Evolutionary conservation across 2,329 filamentous ascomycete species (phyloP).

Genomic region (Cyclaneusma minus): DNA sequence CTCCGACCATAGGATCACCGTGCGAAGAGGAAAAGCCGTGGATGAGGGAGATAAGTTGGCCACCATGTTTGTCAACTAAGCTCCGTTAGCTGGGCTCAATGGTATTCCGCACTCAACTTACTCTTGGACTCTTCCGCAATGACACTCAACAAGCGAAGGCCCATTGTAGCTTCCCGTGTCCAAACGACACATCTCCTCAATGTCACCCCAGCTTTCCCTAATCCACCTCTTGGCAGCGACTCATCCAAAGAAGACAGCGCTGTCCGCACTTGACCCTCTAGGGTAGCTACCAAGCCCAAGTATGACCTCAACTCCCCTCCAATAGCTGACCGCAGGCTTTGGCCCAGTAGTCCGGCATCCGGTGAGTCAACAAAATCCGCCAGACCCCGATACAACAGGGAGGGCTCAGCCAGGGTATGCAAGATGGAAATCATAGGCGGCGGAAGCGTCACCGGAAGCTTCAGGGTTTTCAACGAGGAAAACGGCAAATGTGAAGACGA

Average conservation of each 20-base stretch:
- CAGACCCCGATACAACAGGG: slow-evolving; percentile 73
- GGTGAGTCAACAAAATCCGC: slow-evolving; percentile 68
- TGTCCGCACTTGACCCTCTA: slow-evolving; percentile 82
- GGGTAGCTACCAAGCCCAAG: slow-evolving; percentile 73
- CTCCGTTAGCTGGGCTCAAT: slow-evolving; percentile 5
- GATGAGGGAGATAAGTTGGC: slow-evolving; percentile 84
- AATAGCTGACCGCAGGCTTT: slow-evolving; percentile 82
- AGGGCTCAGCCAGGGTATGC: slow-evolving; percentile 82
- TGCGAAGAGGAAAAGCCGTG: slow-evolving; percentile 88
- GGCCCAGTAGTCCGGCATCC: slow-evolving; percentile 72
- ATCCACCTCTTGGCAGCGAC: slow-evolving; percentile 47
- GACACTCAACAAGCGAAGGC: slow-evolving; percentile 77
- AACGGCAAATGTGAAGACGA: slow-evolving; percentile 79
- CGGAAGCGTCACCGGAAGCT: slow-evolving; percentile 64
- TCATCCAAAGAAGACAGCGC: slow-evolving; percentile 64
- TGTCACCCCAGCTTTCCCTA: slow-evolving; percentile 80
- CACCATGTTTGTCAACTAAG: slow-evolving; percentile 51
- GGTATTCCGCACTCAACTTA: slow-evolving; percentile 25
- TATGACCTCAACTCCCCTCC: slow-evolving; percentile 77
- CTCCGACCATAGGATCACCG: slow-evolving; percentile 85
- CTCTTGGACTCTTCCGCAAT: slow-evolving; percentile 84
- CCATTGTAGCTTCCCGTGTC: slow-evolving; percentile 96
- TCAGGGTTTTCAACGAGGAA: slow-evolving; percentile 49
- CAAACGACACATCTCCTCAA: slow-evolving; percentile 92
- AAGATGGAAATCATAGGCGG: slow-evolving; percentile 74